Evolutionary conservation across 2,329 filamentous ascomycete species (phyloP).

Genomic region (Trichoderma cornu-damae): DNA sequence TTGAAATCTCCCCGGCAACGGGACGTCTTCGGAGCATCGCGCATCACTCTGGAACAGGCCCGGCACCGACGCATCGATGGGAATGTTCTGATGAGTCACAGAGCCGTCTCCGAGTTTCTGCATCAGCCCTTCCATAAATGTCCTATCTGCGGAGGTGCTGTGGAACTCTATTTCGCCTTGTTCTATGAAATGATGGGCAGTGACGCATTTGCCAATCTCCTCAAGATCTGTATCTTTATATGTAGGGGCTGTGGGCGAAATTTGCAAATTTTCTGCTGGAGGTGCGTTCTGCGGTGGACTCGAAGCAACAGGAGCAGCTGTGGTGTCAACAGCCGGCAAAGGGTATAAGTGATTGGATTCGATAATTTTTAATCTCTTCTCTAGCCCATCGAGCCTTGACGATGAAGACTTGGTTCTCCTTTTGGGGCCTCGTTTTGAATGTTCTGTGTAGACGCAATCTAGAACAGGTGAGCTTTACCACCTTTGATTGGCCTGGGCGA

Average conservation of each 20-base stretch:
- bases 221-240: background rate
- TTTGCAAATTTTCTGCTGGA: background rate
- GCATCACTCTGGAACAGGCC: background rate
- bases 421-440: background rate
- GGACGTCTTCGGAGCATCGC: background rate
- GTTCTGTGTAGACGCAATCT: conserved; percentile 1
- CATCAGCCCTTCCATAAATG: conserved; percentile 1
- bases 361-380: background rate
- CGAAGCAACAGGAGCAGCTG: too few species aligned
- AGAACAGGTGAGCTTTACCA: background rate
- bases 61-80: background rate
- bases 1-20: background rate
- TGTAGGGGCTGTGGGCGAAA: background rate
- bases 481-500: background rate
- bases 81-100: background rate
- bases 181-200: background rate
- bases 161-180: conserved; percentile 7
- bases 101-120: background rate
- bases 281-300: background rate
- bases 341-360: background rate
- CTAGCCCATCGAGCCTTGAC: background rate
- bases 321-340: background rate
- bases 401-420: background rate
- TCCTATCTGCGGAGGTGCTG: background rate
- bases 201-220: background rate